Conservation (phyloP, 768 basidiomycete genomes). For the Boletus sp. region DNA sequence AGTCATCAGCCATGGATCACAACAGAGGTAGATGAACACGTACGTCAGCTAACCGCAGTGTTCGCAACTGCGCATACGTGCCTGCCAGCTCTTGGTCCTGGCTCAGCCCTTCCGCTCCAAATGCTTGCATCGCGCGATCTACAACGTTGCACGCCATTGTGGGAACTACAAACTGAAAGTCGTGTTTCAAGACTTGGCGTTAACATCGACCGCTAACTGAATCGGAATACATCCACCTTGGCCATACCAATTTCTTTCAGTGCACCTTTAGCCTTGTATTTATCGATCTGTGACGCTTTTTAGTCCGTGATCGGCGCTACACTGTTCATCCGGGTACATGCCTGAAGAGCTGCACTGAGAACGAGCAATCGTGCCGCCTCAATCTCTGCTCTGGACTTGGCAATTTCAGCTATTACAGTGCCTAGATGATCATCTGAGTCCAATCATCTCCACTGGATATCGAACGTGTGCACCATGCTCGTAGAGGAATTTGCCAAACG, state of each 20-base stretch:
- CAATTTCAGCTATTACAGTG: conserved; percentile 88
- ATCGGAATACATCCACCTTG: conserved; percentile 55
- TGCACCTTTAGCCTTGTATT: conserved; percentile 87
- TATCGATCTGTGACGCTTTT: conserved; percentile 69
- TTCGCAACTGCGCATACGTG: conserved; percentile 78
- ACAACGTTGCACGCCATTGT: conserved; percentile 84
- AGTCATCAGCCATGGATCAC: background rate
- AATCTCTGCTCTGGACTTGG: conserved; percentile 89
- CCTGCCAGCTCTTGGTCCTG: conserved; percentile 84
- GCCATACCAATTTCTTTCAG: conserved; percentile 97
- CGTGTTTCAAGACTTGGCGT: background rate
- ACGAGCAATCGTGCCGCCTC: conserved; percentile 87
- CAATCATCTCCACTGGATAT: background rate
- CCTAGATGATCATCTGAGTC: conserved; percentile 42
- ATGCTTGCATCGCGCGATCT: conserved; percentile 94
- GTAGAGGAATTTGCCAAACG: conserved; percentile 89
- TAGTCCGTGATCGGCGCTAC: background rate
- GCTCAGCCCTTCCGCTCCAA: conserved; percentile 93
- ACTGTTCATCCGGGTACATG: conserved; percentile 20
- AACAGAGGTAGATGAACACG: conserved; percentile 25
- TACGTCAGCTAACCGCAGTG: conserved; percentile 86
- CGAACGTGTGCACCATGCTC: conserved; percentile 68
- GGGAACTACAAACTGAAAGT: conserved; percentile 85
- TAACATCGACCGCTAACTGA: background rate
- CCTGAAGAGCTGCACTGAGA: conserved; percentile 87